Base-by-base conservation (phyloP, 768 basidiomycete genomes). In the Piloderma croceum region DNA sequence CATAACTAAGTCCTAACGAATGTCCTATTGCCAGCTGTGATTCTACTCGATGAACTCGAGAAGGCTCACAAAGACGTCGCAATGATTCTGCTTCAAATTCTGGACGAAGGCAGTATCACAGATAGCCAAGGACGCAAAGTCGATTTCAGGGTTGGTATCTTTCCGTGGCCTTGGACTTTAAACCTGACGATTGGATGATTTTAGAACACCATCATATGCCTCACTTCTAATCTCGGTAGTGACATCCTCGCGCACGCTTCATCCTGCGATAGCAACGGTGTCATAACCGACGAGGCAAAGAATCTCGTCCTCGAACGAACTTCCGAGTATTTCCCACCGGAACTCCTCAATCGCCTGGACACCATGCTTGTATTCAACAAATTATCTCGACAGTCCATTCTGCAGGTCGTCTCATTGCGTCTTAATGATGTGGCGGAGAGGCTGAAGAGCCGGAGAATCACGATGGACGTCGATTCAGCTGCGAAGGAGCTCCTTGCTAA, bases 111-210 rank as follows among this genome's bases (percentile, higher is more conserved):
- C 6, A 78, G 68, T 36, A 71, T 93, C 45, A 93, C 91, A 1
- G 91, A 96, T 56, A 90, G 87, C 46, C 90, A 92, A 57, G 91
- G 91, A 7, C 77, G 89, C 40, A 88, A 90, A 56, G 84, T 94
- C 3, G 90, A 91, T 58, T 93, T 94, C 68, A 90, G 83, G 70
- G 83, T 79, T 42, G 21, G 40, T 34, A n/a, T 38, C 24, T n/a
- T 29, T 29, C 27, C 9, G 10, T 9, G 27, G 27, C 5, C 39
- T 6, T 24, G 17, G 40, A 11, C 7, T 35, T 39, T 42, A 33
- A 32, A 22, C n/a, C 9, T 18, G n/a, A 20, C 38, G 15, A 34
- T 18, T 32, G 23, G 31, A 18, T 15, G 25, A 7, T 39, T 36
- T 3, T 38, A 81, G 79, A 96, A 93, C 60, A 92, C 91, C 2